Conservation (phyloP, 345 rosid genomes). For the Citrus medica region DNA sequence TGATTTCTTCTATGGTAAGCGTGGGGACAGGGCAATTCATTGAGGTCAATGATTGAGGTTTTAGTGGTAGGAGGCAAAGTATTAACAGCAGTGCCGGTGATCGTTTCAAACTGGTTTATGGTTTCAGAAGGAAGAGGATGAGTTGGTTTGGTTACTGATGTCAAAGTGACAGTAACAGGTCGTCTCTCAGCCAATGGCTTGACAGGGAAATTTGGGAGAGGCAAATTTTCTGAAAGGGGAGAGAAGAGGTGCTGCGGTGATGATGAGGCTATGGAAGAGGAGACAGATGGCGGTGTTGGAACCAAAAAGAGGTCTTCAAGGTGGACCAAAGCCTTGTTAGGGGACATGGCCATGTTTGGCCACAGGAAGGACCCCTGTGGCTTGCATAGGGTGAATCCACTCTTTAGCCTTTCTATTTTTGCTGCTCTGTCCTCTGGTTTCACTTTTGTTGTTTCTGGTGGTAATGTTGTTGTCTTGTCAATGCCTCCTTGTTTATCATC, state of each 20-base stretch:
- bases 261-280: slow-evolving; percentile 34
- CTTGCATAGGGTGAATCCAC: slow-evolving; percentile 80
- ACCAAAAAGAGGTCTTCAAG: slow-evolving; percentile 24
- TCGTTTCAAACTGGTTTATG: slow-evolving; percentile 1
- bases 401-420: slow-evolving; percentile 55
- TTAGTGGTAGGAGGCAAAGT: neutral
- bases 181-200: slow-evolving; percentile 50
- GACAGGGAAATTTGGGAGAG: slow-evolving; percentile 31
- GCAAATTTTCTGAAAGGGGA: slow-evolving; percentile 1
- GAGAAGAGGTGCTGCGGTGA: slow-evolving; percentile 3
- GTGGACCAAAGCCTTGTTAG: slow-evolving; percentile 25
- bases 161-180: slow-evolving; percentile 19
- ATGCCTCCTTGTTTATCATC: slow-evolving; percentile 1
- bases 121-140: slow-evolving; percentile 19
- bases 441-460: slow-evolving; percentile 10
- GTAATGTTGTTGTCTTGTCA: slow-evolving; percentile 11
- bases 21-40: slow-evolving; percentile 34
- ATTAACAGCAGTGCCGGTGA: neutral
- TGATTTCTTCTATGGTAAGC: slow-evolving; percentile 44
- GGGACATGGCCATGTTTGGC: slow-evolving; percentile 49
- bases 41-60: slow-evolving; percentile 40
- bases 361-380: slow-evolving; percentile 75
- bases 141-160: slow-evolving; percentile 16
- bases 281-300: slow-evolving; percentile 45
- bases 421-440: slow-evolving; percentile 41